Conservation (phyloP, 208 protist genomes). For the Crithidia sp. region DNA sequence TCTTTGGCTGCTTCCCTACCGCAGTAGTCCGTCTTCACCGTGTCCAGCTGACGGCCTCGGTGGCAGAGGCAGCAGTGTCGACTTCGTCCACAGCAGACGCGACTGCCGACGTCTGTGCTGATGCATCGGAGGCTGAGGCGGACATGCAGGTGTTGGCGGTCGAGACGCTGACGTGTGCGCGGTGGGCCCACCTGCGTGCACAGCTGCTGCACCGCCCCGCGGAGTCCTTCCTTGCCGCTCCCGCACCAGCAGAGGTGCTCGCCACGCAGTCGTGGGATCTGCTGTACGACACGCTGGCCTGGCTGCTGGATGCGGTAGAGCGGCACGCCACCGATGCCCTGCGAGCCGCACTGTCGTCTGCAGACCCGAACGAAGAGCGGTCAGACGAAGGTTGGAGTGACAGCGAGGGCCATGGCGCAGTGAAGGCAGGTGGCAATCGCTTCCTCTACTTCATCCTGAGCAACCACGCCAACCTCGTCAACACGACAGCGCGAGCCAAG, state of each 20-base stretch:
- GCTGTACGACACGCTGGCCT: slow-evolving; percentile 36
- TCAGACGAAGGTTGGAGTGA: too few relatives aligned
- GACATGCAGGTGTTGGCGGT: slow-evolving; percentile 30
- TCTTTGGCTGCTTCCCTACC: slow-evolving; percentile 66
- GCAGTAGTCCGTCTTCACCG: slow-evolving; percentile 58
- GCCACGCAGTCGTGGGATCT: slow-evolving; percentile 34
- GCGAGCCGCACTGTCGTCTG: background rate
- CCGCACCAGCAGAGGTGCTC: slow-evolving; percentile 31
- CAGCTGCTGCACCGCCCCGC: slow-evolving; percentile 22
- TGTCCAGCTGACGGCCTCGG: slow-evolving; percentile 43
- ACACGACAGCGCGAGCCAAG: slow-evolving; percentile 25
- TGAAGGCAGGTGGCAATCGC: background rate
- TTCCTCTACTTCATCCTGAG: slow-evolving; percentile 33
- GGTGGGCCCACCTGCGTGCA: slow-evolving; percentile 18
- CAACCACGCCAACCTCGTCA: slow-evolving; percentile 39
- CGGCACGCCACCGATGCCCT: slow-evolving; percentile 26
- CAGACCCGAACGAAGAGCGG: too few relatives aligned
- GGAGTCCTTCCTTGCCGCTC: slow-evolving; percentile 27
- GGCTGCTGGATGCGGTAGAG: slow-evolving; percentile 26
- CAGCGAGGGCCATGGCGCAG: background rate
- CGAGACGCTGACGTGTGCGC: slow-evolving; percentile 23
- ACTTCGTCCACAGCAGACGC: background rate
- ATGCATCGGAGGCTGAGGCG: background rate
- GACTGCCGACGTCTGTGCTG: background rate
- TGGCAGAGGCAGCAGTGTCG: background rate